Evolutionary conservation across 306 rosid genomes (phyloP).

Genomic region (Vigna hirtella): DNA sequence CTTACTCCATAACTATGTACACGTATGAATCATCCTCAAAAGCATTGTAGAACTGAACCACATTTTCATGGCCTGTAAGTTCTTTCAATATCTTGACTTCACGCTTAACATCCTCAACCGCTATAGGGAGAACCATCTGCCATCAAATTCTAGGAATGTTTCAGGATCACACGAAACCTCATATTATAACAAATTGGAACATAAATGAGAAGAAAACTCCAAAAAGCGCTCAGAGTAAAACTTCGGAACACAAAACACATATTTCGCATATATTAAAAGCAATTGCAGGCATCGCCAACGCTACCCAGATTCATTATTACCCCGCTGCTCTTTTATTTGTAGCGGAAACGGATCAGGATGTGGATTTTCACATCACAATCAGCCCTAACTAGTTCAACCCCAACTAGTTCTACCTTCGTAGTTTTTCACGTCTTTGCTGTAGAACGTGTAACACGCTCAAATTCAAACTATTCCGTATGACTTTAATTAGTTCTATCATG

Average conservation of each 20-base stretch:
- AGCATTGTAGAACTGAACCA: slow-evolving; percentile 84
- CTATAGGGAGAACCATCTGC: slow-evolving; percentile 98
- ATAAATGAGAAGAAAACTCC: slow-evolving; percentile 1
- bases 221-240: not conserved
- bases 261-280: slow-evolving; percentile 21
- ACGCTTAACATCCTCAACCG: slow-evolving; percentile 98
- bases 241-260: slow-evolving; percentile 27
- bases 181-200: slow-evolving; percentile 14
- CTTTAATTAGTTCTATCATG: slow-evolving; percentile 12
- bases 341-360: not conserved
- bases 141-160: slow-evolving; percentile 49
- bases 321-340: slow-evolving; percentile 9
- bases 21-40: slow-evolving; percentile 94
- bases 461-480: slow-evolving; percentile 17
- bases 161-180: slow-evolving; percentile 10
- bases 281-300: slow-evolving; percentile 12
- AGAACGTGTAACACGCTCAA: not conserved
- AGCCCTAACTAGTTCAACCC: not conserved
- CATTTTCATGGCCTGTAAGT: slow-evolving; percentile 96
- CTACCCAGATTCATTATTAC: slow-evolving; percentile 4
- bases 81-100: slow-evolving; percentile 91
- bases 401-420: not conserved
- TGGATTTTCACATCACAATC: not conserved
- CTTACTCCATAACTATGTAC: slow-evolving; percentile 99
- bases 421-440: not conserved